phyloP scores from a whole-genome alignment of 2,329 filamentous ascomycete genomes.

The Ophiostoma angusticollis region DNA sequence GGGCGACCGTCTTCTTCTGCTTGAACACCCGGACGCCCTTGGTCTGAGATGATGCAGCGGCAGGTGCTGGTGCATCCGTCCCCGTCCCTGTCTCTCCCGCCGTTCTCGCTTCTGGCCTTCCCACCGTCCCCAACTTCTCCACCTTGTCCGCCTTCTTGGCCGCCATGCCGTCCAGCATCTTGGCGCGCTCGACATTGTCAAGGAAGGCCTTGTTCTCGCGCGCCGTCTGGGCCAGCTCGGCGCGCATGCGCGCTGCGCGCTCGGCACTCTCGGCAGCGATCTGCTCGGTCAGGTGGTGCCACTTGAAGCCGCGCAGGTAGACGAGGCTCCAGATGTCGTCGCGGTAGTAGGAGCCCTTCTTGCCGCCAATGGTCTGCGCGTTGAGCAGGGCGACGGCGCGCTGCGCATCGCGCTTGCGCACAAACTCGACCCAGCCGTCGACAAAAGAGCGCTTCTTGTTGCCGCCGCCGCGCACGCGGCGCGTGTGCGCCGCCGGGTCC shows the following conservation, averaged over 20 bases:
- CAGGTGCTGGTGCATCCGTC: constrained; percentile 8
- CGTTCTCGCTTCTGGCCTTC: constrained; percentile 12
- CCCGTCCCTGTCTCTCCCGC: neutral
- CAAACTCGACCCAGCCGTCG: constrained; percentile 80
- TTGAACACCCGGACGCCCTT: constrained; percentile 41
- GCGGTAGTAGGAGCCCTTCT: constrained; percentile 71
- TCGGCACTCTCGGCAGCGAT: constrained; percentile 74
- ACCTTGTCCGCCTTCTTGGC: constrained; percentile 40
- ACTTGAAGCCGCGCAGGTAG: constrained; percentile 76
- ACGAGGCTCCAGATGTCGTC: constrained; percentile 79
- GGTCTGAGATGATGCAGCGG: constrained; percentile 16
- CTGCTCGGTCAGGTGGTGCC: constrained; percentile 61
- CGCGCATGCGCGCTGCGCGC: constrained; percentile 58
- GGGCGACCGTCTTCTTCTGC: constrained; percentile 48
- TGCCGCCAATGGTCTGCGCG: constrained; percentile 64
- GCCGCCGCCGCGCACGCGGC: constrained; percentile 58
- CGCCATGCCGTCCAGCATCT: constrained; percentile 66
- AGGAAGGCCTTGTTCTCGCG: constrained; percentile 75
- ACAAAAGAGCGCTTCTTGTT: constrained; percentile 75
- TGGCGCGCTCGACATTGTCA: constrained; percentile 64
- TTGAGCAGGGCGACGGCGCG: constrained; percentile 65
- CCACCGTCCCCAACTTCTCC: constrained; percentile 17
- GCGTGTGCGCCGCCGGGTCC: constrained; percentile 50
- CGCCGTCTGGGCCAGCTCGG: constrained; percentile 62
- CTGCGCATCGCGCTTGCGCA: constrained; percentile 64